These are phyloP conservation scores for Oropetium thomaeum DNA, from an alignment of 176 grass and related monocot genomes.

Conservation along the genomic window DNA sequence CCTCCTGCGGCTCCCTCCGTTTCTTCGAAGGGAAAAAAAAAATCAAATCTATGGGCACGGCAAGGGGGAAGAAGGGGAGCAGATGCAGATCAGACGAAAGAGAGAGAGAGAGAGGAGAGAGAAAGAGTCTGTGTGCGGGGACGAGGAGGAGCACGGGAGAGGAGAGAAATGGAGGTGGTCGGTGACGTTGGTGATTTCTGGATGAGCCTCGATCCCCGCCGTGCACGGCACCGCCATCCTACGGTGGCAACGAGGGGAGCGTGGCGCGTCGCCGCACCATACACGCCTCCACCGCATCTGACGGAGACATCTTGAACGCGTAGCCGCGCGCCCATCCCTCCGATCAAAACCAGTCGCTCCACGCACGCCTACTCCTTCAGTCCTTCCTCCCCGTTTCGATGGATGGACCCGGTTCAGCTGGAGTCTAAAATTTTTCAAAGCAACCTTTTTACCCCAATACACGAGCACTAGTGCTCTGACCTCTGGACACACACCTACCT, in stretches of 20 bases:
- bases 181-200: conserved; percentile 11
- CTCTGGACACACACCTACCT: too few relatives aligned
- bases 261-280: conserved; percentile 26
- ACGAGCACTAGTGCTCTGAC: too few relatives aligned
- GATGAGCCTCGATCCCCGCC: conserved; percentile 20
- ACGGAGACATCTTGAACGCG: conserved; percentile 32
- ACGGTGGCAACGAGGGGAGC: conserved; percentile 26
- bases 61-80: neutral
- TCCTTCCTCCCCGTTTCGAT: neutral
- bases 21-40: neutral
- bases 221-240: conserved; percentile 36
- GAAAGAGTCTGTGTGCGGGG: conserved; percentile 16
- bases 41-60: conserved; percentile 25
- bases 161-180: conserved; percentile 7
- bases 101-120: neutral
- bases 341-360: neutral
- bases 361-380: conserved; percentile 7
- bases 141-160: neutral
- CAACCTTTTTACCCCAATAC: too few relatives aligned
- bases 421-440: too few relatives aligned
- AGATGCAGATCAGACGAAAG: conserved; percentile 48
- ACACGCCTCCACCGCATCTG: conserved; percentile 39
- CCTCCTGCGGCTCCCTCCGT: neutral
- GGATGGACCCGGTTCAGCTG: neutral
- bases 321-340: conserved; percentile 36